Evolutionary conservation across 495 filamentous ascomycete species (phyloP).

Genomic region (Collariella sp.): DNA sequence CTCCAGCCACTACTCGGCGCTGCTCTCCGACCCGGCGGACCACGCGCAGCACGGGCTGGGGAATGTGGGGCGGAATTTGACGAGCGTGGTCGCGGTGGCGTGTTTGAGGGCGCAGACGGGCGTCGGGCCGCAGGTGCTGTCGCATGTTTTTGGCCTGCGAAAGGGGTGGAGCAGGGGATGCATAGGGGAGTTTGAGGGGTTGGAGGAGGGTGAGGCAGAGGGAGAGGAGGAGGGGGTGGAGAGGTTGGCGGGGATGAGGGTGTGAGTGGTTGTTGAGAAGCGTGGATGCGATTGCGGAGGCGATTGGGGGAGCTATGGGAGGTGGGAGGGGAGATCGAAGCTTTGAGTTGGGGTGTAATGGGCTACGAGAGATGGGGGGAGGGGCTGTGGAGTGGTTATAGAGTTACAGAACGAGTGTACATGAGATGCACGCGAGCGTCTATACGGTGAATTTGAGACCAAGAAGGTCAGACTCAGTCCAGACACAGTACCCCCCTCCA

Average conservation of each 20-base stretch:
- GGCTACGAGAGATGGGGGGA: background rate
- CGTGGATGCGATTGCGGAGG: conserved; percentile 59
- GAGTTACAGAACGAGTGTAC: background rate
- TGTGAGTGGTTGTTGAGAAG: conserved; percentile 61
- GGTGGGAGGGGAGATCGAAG: conserved; percentile 28
- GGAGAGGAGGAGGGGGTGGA: conserved; percentile 19
- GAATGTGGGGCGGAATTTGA: conserved; percentile 53
- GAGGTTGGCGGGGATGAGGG: conserved; percentile 59
- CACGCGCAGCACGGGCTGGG: conserved; percentile 21
- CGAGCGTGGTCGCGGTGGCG: conserved; percentile 59
- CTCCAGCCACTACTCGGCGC: conserved; percentile 57
- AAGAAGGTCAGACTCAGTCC: too few species aligned
- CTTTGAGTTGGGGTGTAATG: background rate
- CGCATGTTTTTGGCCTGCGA: conserved; percentile 64
- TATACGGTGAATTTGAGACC: background rate
- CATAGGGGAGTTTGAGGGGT: conserved; percentile 38
- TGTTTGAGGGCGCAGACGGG: conserved; percentile 67
- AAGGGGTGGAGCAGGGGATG: conserved; percentile 62
- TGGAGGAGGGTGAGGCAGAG: conserved; percentile 10
- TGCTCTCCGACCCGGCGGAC: conserved; percentile 58
- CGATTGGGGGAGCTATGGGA: conserved; percentile 58
- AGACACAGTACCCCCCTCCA: background rate
- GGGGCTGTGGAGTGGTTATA: conserved; percentile 5
- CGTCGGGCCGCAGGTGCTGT: conserved; percentile 68
- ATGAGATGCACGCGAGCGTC: background rate